These are phyloP conservation scores for Alisma plantagoaquatica DNA, from an alignment of 106 monocot species.

Conservation along the genomic window DNA sequence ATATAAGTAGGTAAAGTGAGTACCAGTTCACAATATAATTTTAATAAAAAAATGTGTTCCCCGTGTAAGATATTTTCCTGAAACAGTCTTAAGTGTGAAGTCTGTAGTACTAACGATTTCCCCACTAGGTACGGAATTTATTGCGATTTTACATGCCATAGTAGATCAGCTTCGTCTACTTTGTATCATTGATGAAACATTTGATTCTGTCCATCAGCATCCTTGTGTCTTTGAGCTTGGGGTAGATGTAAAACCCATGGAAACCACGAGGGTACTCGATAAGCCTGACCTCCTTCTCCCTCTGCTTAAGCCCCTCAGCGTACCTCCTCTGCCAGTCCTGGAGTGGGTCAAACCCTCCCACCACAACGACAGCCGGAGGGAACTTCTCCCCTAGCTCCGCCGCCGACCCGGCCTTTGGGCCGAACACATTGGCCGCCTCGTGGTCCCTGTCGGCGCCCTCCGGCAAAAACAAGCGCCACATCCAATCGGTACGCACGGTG, in stretches of 20 bases:
- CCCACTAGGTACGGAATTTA: too few relatives aligned
- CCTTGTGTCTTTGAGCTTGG: slow-evolving; percentile 3
- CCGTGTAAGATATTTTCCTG: too few relatives aligned
- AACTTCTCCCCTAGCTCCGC: slow-evolving; percentile 2
- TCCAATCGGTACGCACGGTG: slow-evolving; percentile 15
- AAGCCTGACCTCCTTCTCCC: slow-evolving; percentile 12
- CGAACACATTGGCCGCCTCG: too few relatives aligned
- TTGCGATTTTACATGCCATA: too few relatives aligned
- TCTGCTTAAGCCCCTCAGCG: slow-evolving; percentile 11
- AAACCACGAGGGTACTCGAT: slow-evolving; percentile 13
- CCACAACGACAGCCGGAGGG: slow-evolving; percentile 13
- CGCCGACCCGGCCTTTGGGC: too few relatives aligned
- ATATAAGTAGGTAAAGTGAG: too few relatives aligned
- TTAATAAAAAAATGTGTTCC: too few relatives aligned
- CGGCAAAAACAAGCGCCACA: slow-evolving; percentile 36
- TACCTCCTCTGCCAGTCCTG: slow-evolving; percentile 35
- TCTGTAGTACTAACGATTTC: too few relatives aligned
- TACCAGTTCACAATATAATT: too few relatives aligned
- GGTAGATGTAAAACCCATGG: slow-evolving; percentile 24
- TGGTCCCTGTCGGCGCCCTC: too few relatives aligned
- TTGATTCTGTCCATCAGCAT: slow-evolving; percentile 10
- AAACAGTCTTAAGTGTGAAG: too few relatives aligned
- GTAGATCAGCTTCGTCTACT: too few relatives aligned
- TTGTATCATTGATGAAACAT: slow-evolving; percentile 4
- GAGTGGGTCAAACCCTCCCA: slow-evolving; percentile 26